These are phyloP conservation scores for Kwoniella sp. DNA, from an alignment of 768 basidiomycete genomes.

Conservation along the genomic window DNA sequence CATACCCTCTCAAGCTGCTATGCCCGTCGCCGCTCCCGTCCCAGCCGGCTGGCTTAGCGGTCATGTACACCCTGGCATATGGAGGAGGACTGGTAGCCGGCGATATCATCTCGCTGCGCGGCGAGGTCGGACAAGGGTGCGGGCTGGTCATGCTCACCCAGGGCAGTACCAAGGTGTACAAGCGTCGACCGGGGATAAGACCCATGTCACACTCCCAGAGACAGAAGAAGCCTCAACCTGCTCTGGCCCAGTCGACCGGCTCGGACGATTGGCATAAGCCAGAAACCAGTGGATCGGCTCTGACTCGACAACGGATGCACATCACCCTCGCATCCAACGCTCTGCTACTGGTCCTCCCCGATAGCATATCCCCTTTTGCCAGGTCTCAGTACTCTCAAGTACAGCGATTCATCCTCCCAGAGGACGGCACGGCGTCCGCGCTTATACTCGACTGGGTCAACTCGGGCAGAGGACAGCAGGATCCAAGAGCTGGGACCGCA, in stretches of 20 bases:
- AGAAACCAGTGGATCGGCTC: not conserved
- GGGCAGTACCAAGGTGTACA: slow-evolving; percentile 90
- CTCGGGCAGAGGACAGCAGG: slow-evolving; percentile 60
- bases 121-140: slow-evolving; percentile 59
- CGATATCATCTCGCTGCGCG: slow-evolving; percentile 64
- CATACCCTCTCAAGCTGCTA: slow-evolving; percentile 83
- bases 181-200: slow-evolving; percentile 58
- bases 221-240: not conserved
- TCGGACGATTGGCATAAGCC: not conserved
- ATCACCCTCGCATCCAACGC: slow-evolving; percentile 58
- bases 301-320: slow-evolving; percentile 63
- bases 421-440: slow-evolving; percentile 57
- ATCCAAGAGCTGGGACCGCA: too few species aligned
- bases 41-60: slow-evolving; percentile 56
- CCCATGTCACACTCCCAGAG: slow-evolving; percentile 38
- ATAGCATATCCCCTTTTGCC: slow-evolving; percentile 89
- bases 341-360: slow-evolving; percentile 75
- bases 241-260: not conserved
- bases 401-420: slow-evolving; percentile 69
- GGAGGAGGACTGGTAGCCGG: slow-evolving; percentile 89
- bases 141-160: slow-evolving; percentile 76
- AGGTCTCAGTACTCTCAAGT: slow-evolving; percentile 74
- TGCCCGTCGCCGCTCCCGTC: slow-evolving; percentile 58
- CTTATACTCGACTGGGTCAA: slow-evolving; percentile 88
- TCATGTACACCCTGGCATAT: slow-evolving; percentile 77